Percentiles rank a stretch among this genome's conserved stretches.
Evolutionary conservation across 148 eudicot species (phyloP).

Genomic region (Chenopodium berlandieri): DNA sequence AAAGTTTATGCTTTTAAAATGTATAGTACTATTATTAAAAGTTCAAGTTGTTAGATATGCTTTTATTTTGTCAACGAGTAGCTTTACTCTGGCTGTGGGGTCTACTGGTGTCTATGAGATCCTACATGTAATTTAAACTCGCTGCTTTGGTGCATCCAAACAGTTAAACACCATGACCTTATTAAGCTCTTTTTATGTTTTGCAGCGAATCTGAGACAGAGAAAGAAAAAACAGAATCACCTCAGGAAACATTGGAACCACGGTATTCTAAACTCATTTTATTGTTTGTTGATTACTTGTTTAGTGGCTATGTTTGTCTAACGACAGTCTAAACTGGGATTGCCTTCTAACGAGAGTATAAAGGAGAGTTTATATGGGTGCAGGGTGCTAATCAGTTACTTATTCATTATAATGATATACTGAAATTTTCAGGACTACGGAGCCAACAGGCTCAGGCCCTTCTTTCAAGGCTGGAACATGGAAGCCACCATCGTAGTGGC

Average conservation of each 20-base stretch:
- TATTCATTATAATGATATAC: not conserved
- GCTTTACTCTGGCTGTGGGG: not conserved
- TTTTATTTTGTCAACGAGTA: not conserved
- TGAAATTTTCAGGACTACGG: constrained; percentile 62
- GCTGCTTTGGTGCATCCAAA: not conserved
- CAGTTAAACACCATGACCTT: not conserved
- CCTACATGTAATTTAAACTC: not conserved
- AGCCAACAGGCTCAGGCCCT: constrained; percentile 82
- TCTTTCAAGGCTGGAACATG: constrained; percentile 90
- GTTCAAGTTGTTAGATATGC: not conserved
- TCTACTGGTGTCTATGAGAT: not conserved
- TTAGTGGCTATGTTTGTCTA: not conserved
- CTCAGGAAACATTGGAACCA: constrained; percentile 39
- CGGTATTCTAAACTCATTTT: constrained; percentile 9
- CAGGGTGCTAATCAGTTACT: not conserved
- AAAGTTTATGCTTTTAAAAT: not conserved
- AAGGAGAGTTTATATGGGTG: not conserved
- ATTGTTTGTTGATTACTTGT: not conserved
- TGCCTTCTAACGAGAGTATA: too few relatives aligned
- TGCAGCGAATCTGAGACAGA: constrained; percentile 42
- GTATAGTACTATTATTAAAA: not conserved
- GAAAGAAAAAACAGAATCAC: constrained; percentile 31
- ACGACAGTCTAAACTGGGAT: too few relatives aligned
- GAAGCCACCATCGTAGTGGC: constrained; percentile 81
- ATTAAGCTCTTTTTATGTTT: constrained; percentile 15